Conservation (phyloP, 441 rosid genomes). For the Raphanus hybrid region DNA sequence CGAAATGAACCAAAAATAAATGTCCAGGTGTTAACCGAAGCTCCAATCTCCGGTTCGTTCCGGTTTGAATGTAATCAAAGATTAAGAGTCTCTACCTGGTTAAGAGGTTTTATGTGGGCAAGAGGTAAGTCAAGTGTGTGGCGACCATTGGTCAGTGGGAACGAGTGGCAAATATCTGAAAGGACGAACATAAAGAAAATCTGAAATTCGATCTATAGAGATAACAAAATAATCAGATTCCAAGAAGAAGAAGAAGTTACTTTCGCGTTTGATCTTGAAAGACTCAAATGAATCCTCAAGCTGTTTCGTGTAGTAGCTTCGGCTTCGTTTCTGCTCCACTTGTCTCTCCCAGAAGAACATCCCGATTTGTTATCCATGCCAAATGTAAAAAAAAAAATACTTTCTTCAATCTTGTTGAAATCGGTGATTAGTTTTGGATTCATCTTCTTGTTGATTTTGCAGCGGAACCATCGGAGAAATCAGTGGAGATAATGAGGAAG, state of each 20-base stretch:
- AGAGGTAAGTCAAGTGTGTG: conserved; percentile 28
- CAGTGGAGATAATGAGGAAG: conserved; percentile 92
- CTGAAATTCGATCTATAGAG: conserved; percentile 14
- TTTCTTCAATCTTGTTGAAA: neutral
- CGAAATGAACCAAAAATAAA: too few relatives aligned
- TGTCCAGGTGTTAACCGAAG: neutral
- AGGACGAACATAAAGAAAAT: neutral
- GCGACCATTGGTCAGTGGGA: conserved; percentile 27
- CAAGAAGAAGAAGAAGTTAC: neutral
- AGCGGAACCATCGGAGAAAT: conserved; percentile 89
- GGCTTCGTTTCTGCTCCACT: conserved; percentile 47
- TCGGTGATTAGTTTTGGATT: neutral
- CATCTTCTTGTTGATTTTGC: conserved; percentile 14
- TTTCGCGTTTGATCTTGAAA: conserved; percentile 4
- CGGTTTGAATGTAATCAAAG: conserved; percentile 26
- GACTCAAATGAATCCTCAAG: neutral
- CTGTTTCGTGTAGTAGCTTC: too few relatives aligned
- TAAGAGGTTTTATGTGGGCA: neutral
- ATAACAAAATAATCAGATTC: neutral
- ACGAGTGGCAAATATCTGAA: conserved; percentile 29
- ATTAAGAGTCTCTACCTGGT: too few relatives aligned
- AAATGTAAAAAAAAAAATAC: conserved; percentile 37
- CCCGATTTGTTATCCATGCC: conserved; percentile 54
- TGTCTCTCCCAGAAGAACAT: conserved; percentile 45
- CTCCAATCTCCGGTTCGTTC: neutral